Evolutionary conservation across 1,284 basidiomycete species (phyloP), one percentile per base, ranked within the genome.

Genomic region (Cutaneotrichosporon cavernicola): DNA sequence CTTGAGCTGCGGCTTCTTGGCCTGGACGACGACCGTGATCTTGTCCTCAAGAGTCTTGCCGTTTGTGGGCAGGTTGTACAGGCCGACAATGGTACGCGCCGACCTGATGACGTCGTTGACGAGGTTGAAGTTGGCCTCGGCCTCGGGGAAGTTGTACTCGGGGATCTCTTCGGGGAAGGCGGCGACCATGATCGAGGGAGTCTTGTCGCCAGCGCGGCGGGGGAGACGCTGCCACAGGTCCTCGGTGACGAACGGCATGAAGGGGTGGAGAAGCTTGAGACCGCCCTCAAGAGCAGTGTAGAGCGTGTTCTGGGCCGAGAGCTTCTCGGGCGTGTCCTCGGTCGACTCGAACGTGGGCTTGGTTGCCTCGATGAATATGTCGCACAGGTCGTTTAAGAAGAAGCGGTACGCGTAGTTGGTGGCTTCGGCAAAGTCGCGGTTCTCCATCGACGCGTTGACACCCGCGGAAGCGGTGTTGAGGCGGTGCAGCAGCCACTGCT

Each of bases 231-330:
- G 97, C 97, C 97, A 99, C 21, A 99, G 83, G 80, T 99, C 97
- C 81, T 99, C 97, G 1, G 96, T 98, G 51, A 99, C 93, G 80
- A 90, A 99, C 1, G 97, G 97, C 97, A 99, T 99, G 83, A 98
- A 96, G 1, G 97, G 96, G 80, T 99, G 97, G 14, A 99, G 84
- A 10, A 99, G 84, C 56, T 89, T 87, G 59, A 99, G 83, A 13
- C 96, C 97, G 63, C 89, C 82, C 73, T 99, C 97, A 49, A 99
- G 84, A 77, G 92, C 95, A 14, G 90, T 96, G 81, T 98, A 98
- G 55, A 99, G 83, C 0, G 96, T 99, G 81, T 99, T 91, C 79
- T 97, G 95, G 14, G 95, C 91, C 8, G 94, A 97, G 57, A 83
- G 84, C 62, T 89, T 86, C 21, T 85, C 86, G 21, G 83, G 84